Base-by-base conservation (phyloP, 352 stramenopile genomes). In the Globisporangium uncinulatum region DNA sequence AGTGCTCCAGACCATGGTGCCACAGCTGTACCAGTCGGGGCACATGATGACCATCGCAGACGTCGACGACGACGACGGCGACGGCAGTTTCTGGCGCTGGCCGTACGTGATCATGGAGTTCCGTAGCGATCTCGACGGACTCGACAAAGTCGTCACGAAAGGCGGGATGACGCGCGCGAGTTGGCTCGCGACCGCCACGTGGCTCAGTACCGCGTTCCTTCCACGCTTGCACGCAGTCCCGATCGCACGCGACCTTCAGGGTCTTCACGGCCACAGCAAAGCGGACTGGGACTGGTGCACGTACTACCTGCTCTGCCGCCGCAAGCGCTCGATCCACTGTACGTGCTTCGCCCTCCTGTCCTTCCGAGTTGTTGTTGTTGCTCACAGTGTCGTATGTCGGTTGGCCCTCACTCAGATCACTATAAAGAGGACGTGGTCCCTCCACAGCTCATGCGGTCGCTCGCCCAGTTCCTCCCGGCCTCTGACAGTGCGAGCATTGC, bases 91-190 rank as follows among this genome's bases (percentile, higher is more conserved):
- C 47, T 95, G 85, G 85, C 79, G 81, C n/a, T 95, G 85, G 85
- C 85, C 85, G 8, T 95, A 95, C 53, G 62, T 89, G 21, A 56
- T 92, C 43, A 74, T 92, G 13, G 79, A 89, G 59, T 91, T 77
- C 66, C 76, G 84, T 43, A 69, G 66, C 43, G 68, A 63, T 2
- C 60, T 70, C 20, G 54, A 85, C 39, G 80, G 81, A 1, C 73
- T 95, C 14, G 63, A 83, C 34, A 69, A 63, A 13, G 54, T 86
- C 14, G 71, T 83, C 20, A 74, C 74, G 41, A 76, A 73, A 45
- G 77, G 79, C 45, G 83, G 83, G 2, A 54, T 73, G 20, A 85
- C 74, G 20, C 47, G 11, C 1, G 63, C 62, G 29, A 82, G 69
- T 42, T 93, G 85, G 85, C 57, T 67, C 29, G 41, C 46, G 15